Percentiles rank a stretch among this genome's conserved stretches.
Evolutionary conservation across 768 basidiomycete genomes (phyloP).

Genomic region (Clitopilus passeckerianus): DNA sequence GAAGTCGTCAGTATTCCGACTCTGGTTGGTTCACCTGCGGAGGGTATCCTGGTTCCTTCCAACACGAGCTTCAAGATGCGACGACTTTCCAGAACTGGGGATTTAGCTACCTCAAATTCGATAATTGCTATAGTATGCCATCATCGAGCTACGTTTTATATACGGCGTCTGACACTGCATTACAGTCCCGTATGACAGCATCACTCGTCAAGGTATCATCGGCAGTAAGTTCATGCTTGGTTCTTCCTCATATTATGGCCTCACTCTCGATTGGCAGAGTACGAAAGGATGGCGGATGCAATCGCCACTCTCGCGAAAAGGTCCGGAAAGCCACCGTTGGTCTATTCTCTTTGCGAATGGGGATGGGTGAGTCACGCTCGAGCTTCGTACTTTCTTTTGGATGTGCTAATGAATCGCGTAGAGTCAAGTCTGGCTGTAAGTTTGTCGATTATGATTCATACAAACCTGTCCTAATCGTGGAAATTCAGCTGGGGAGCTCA

Average conservation of each 20-base stretch:
- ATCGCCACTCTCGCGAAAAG: conserved; percentile 40
- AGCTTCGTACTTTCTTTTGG: background rate
- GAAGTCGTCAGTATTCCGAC: conserved; percentile 47
- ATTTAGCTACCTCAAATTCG: conserved; percentile 63
- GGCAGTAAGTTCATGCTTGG: conserved; percentile 54
- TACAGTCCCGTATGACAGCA: conserved; percentile 52
- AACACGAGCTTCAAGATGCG: conserved; percentile 52
- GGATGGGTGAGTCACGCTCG: conserved; percentile 40
- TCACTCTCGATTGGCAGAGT: conserved; percentile 12
- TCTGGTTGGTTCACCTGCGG: conserved; percentile 68
- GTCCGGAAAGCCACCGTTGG: conserved; percentile 41
- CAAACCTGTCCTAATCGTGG: no score
- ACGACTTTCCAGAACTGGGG: conserved; percentile 60
- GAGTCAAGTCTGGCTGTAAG: background rate
- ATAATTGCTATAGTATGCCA: conserved; percentile 49
- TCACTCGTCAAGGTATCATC: conserved; percentile 49
- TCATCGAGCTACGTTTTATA: no score
- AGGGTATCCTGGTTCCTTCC: conserved; percentile 59
- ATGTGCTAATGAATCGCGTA: background rate
- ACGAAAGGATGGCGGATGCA: conserved; percentile 59
- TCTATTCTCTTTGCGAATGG: conserved; percentile 63
- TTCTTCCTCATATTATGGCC: no score
- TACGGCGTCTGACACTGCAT: no score
- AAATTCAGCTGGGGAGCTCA: background rate
- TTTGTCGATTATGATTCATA: no score